Conservation (phyloP, 192 early-diverging fungal species). For the Coemansia erecta region DNA sequence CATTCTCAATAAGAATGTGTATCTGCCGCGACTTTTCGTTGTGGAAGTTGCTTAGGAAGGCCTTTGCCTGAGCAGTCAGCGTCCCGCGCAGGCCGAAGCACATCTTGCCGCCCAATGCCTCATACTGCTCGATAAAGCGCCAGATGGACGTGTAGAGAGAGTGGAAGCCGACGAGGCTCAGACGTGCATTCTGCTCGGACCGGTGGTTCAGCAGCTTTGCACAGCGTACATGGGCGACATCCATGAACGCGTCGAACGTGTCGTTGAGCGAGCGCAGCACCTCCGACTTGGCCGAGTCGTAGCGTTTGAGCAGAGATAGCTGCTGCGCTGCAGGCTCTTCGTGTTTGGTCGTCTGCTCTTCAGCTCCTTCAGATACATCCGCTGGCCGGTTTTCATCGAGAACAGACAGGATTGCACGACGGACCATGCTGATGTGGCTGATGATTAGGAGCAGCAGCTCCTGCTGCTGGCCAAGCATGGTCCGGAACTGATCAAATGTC, state of each 20-base stretch:
- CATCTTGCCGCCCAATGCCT: slow-evolving; percentile 76
- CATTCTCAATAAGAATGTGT: slow-evolving; percentile 86
- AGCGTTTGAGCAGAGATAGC: slow-evolving; percentile 10
- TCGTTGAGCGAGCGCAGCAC: slow-evolving; percentile 69
- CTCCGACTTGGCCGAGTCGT: slow-evolving; percentile 31
- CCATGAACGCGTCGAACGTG: slow-evolving; percentile 75
- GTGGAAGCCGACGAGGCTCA: slow-evolving; percentile 87
- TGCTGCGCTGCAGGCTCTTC: neutral
- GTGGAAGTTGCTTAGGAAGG: slow-evolving; percentile 91
- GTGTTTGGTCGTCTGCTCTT: neutral
- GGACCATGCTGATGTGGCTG: slow-evolving; percentile 67
- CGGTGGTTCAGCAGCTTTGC: slow-evolving; percentile 85
- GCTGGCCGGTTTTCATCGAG: slow-evolving; percentile 62
- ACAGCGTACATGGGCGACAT: slow-evolving; percentile 82
- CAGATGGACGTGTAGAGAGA: slow-evolving; percentile 75
- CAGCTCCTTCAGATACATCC: slow-evolving; percentile 8
- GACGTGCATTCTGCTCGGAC: slow-evolving; percentile 83
- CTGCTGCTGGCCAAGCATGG: slow-evolving; percentile 74
- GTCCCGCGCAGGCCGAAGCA: slow-evolving; percentile 90
- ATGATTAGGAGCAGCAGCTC: slow-evolving; percentile 71
- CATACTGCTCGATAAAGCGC: slow-evolving; percentile 79
- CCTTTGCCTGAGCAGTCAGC: slow-evolving; percentile 87
- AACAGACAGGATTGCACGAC: slow-evolving; percentile 65
- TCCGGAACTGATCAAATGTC: slow-evolving; percentile 83
- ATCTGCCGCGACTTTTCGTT: slow-evolving; percentile 88